Conservation (phyloP, 345 rosid genomes). For the Noccaea bulbosa region DNA sequence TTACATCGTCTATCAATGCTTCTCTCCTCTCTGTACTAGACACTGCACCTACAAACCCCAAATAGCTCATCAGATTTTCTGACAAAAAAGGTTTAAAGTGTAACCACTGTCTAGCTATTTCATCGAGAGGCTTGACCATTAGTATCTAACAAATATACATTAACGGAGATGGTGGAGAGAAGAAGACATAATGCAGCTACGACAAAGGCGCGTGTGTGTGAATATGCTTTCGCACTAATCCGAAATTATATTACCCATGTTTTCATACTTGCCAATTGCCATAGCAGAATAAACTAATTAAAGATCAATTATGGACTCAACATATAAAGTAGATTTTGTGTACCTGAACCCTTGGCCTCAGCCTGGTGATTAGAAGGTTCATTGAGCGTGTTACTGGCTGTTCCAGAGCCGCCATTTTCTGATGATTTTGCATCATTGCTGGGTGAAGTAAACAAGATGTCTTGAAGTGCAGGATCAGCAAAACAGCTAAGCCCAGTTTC, state of each 20-base stretch:
- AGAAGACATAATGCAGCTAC: conserved; percentile 6
- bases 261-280: not conserved
- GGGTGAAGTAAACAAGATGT: conserved; percentile 66
- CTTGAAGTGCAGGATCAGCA: conserved; percentile 70
- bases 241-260: not conserved
- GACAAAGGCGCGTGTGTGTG: not conserved
- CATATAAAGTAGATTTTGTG: conserved; percentile 14
- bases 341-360: conserved; percentile 93
- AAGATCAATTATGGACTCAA: conserved; percentile 7
- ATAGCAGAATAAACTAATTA: not conserved
- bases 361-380: conserved; percentile 69
- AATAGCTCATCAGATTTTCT: conserved; percentile 13
- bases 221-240: not conserved
- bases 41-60: conserved; percentile 62
- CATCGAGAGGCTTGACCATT: conserved; percentile 7
- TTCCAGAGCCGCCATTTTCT: conserved; percentile 93
- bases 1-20: conserved; percentile 71
- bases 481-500: conserved; percentile 83
- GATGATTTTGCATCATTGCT: conserved; percentile 78
- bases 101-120: conserved; percentile 14
- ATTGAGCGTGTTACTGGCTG: conserved; percentile 85
- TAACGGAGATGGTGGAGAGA: not conserved
- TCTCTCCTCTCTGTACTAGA: conserved; percentile 71
- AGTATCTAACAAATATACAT: conserved; percentile 1
- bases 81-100: not conserved